These are phyloP conservation scores for Truncatella angustata DNA, from an alignment of 2,329 filamentous ascomycete genomes.

Conservation along the genomic window DNA sequence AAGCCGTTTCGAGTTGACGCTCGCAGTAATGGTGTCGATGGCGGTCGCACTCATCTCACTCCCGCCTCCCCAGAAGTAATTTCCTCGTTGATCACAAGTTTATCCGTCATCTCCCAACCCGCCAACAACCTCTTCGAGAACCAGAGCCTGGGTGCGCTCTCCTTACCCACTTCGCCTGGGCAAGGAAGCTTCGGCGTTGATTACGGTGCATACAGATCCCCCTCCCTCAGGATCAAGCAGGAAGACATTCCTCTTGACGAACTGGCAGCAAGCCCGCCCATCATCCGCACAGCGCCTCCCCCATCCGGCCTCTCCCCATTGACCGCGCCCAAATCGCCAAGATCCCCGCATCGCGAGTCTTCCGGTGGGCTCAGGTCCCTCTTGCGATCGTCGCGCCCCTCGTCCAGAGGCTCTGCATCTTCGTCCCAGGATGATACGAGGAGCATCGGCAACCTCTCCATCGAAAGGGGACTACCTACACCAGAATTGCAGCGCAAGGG, in stretches of 20 bases:
- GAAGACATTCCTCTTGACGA: constrained; percentile 54
- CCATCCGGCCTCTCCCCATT: constrained; percentile 72
- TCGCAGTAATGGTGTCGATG: constrained; percentile 18
- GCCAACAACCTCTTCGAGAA: constrained; percentile 69
- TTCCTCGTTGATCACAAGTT: constrained; percentile 66
- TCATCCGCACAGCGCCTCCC: constrained; percentile 78
- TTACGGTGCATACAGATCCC: constrained; percentile 63
- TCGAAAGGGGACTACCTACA: constrained; percentile 53
- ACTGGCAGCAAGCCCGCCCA: constrained; percentile 62
- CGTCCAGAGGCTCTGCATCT: constrained; percentile 55
- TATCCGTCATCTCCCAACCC: constrained; percentile 66
- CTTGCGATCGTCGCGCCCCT: constrained; percentile 58
- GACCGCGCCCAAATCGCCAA: constrained; percentile 59
- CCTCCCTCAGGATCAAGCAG: constrained; percentile 48
- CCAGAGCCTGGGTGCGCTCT: constrained; percentile 32
- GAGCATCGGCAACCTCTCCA: constrained; percentile 63
- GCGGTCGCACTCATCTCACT: constrained; percentile 27
- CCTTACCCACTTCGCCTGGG: constrained; percentile 35
- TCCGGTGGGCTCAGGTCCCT: constrained; percentile 56
- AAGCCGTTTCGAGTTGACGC: constrained; percentile 29
- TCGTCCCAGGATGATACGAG: constrained; percentile 58
- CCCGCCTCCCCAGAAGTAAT: constrained; percentile 68
- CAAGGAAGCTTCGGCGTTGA: constrained; percentile 67
- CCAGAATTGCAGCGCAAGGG: constrained; percentile 50
- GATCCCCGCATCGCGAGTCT: constrained; percentile 47